phyloP scores from a whole-genome alignment of 2,329 filamentous ascomycete species.

The Penicillium sp. region DNA sequence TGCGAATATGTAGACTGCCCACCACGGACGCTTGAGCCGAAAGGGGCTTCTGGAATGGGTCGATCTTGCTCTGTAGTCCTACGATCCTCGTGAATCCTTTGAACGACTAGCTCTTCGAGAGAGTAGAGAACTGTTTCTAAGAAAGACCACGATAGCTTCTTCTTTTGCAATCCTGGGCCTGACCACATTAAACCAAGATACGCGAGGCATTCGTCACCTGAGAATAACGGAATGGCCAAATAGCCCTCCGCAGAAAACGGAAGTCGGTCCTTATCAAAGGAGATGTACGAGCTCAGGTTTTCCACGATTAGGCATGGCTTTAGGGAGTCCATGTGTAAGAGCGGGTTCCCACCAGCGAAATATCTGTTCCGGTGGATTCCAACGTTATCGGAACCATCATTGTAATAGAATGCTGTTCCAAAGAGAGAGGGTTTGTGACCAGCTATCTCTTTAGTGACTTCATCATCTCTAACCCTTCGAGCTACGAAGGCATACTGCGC shows the following conservation, averaged over 20 bases:
- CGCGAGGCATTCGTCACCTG: slow-evolving; percentile 68
- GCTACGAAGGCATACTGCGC: slow-evolving; percentile 73
- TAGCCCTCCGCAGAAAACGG: slow-evolving; percentile 69
- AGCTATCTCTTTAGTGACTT: slow-evolving; percentile 65
- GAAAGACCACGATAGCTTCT: slow-evolving; percentile 67
- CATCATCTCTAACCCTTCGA: slow-evolving; percentile 65
- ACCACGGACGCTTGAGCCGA: slow-evolving; percentile 26
- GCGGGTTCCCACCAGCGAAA: slow-evolving; percentile 67
- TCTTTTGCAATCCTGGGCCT: slow-evolving; percentile 60
- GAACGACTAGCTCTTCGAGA: slow-evolving; percentile 68
- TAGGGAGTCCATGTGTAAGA: slow-evolving; percentile 72
- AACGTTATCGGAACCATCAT: slow-evolving; percentile 60
- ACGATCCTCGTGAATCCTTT: slow-evolving; percentile 60
- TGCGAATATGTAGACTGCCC: slow-evolving; percentile 53
- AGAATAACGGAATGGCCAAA: slow-evolving; percentile 68
- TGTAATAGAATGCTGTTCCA: slow-evolving; percentile 69
- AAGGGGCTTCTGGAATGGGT: slow-evolving; percentile 27
- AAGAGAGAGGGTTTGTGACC: slow-evolving; percentile 67
- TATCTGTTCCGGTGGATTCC: slow-evolving; percentile 66
- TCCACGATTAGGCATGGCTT: slow-evolving; percentile 73
- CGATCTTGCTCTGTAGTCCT: slow-evolving; percentile 48
- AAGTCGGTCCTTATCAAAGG: slow-evolving; percentile 63
- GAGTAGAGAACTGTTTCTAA: slow-evolving; percentile 71
- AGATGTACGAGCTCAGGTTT: slow-evolving; percentile 61
- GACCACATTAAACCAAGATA: slow-evolving; percentile 78